Conservation (phyloP, 176 grass and related monocot species). For the Canna indica region DNA sequence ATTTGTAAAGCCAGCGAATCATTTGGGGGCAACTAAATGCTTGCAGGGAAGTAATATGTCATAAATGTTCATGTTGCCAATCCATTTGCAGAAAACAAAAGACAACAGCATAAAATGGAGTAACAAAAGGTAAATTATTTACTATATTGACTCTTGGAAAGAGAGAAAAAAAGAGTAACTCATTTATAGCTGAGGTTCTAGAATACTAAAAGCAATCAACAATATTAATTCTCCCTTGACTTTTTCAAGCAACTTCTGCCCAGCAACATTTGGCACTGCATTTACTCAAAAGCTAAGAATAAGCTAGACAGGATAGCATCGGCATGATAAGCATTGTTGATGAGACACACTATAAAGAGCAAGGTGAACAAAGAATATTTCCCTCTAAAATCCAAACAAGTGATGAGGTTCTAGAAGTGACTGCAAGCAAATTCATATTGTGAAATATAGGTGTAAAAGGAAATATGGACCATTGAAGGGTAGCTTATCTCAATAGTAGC, state of each 20-base stretch:
- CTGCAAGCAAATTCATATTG: neutral
- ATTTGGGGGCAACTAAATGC: too few species aligned
- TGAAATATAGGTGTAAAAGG: neutral
- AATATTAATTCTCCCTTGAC: neutral
- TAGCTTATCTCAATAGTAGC: neutral
- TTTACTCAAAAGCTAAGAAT: neutral
- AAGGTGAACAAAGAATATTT: neutral
- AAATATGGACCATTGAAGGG: neutral
- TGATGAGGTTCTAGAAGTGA: neutral
- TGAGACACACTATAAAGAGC: neutral
- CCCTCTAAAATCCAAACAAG: neutral
- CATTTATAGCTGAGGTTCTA: neutral
- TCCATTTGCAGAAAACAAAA: too few species aligned
- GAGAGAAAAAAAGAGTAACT: neutral
- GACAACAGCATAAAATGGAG: too few species aligned
- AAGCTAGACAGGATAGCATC: neutral
- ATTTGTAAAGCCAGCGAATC: too few species aligned
- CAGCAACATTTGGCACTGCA: neutral
- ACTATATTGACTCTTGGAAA: neutral
- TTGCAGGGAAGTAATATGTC: too few species aligned
- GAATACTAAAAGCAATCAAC: neutral
- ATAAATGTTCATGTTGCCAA: too few species aligned
- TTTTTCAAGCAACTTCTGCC: neutral
- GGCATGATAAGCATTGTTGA: neutral
- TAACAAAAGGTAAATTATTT: too few species aligned